Conservation (phyloP, 2,329 filamentous ascomycete genomes). For the Fusarium globosum region DNA sequence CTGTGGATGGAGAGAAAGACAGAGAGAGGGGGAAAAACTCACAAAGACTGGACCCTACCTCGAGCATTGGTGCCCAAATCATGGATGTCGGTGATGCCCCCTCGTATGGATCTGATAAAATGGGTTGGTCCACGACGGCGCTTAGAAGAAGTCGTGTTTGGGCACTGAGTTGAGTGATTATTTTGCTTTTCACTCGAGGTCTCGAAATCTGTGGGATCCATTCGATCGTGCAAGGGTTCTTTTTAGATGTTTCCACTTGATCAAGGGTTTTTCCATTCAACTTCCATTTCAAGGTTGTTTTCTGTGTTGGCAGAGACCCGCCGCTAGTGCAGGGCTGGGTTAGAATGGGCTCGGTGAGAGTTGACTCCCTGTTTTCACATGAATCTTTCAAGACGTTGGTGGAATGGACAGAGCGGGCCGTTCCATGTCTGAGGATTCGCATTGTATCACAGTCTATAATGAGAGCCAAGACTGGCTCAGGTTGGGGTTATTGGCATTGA, state of each 20-base stretch:
- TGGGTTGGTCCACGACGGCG: constrained; percentile 34
- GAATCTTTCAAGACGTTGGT: constrained; percentile 12
- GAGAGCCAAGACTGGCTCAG: constrained; percentile 3
- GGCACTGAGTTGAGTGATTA: constrained; percentile 4
- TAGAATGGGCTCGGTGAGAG: constrained; percentile 1
- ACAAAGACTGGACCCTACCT: constrained; percentile 2
- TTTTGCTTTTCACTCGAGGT: background rate
- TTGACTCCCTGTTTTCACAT: constrained; percentile 16
- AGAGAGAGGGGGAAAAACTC: background rate
- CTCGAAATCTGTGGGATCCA: constrained; percentile 8
- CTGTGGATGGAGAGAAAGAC: constrained; percentile 13
- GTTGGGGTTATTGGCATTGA: background rate
- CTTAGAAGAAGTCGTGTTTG: constrained; percentile 22
- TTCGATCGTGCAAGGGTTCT: constrained; percentile 22
- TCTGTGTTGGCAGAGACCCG: constrained; percentile 31
- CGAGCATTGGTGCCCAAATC: constrained; percentile 38
- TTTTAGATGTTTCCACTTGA: constrained; percentile 11
- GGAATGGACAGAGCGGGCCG: constrained; percentile 25
- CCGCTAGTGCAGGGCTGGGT: constrained; percentile 23
- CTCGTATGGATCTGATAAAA: constrained; percentile 16
- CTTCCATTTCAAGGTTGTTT: constrained; percentile 21
- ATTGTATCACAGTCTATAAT: constrained; percentile 8
- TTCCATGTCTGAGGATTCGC: constrained; percentile 29
- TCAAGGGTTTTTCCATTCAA: constrained; percentile 15
- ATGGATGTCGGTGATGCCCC: constrained; percentile 34